Base-by-base conservation (phyloP, 2,329 filamentous ascomycete species). In the Aspergillus udagawae region DNA sequence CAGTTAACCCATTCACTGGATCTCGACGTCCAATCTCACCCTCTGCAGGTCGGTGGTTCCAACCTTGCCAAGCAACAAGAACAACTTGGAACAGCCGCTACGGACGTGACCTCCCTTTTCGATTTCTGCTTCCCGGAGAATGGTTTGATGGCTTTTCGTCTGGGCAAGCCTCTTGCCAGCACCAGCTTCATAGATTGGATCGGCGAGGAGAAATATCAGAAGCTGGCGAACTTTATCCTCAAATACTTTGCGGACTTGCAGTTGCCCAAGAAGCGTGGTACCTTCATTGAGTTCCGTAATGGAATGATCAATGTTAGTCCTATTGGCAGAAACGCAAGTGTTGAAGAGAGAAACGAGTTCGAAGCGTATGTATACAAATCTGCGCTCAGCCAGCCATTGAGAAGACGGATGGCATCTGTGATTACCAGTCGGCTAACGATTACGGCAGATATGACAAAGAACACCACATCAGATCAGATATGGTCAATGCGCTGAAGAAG, bases 61-160 rank as follows among this genome's bases (percentile, higher is more conserved):
- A 89, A 97, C 82, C 85, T 96, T 61, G 79, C 76, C 73, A 97
- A 99, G 82, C 94, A 97, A 79, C 91, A 97, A 77, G 94, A 97
- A 77, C 93, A 97, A 80, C 85, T 97, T 60, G 92, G 92, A 73
- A 83, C 85, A 3, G 74, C 83, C 27, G 79, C 83, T 57, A 82
- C 88, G 65, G 74, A 80, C 66, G 93, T 97, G 60, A 92, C 87
- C 53, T 81, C 85, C 60, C 86, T 97, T 69, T 99, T 99, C 81
- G 94, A 99, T 82, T 99, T 91, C 80, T 94, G 89, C 84, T 99
- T 99, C 80, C 82, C 92, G 58, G 94, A 99, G 81, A 99, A 99
- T 79, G 94, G 94, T 10, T 85, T 99, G 65, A 95, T 90, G 1
- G 94, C 93, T 47, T 96, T 84, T 82, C 91, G 92, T 71, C 79